These are phyloP conservation scores for Termitomyces sp. DNA, from an alignment of 768 basidiomycete genomes.

Conservation along the genomic window DNA sequence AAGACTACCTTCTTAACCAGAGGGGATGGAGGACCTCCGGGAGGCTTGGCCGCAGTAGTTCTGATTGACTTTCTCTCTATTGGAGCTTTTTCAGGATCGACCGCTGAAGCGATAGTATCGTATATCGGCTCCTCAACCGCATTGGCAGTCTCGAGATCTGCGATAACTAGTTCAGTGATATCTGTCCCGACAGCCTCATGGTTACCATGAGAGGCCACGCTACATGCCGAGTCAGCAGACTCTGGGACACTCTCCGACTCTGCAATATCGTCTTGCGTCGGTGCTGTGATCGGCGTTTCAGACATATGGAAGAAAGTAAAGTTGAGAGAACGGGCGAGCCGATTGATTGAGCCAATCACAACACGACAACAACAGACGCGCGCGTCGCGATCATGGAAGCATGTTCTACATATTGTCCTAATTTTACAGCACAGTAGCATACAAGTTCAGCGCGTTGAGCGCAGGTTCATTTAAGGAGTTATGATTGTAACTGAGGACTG, in stretches of 20 bases:
- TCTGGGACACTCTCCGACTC: constrained; percentile 9
- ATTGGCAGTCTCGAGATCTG: constrained; percentile 12
- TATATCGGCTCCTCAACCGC: constrained; percentile 17
- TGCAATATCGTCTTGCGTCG: constrained; percentile 13
- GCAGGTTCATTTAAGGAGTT: constrained; percentile 71
- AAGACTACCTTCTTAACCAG: constrained; percentile 60
- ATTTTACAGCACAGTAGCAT: constrained; percentile 30
- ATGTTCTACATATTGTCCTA: neutral
- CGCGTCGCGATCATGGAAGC: constrained; percentile 17
- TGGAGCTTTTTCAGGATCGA: constrained; percentile 19
- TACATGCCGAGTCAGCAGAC: constrained; percentile 12
- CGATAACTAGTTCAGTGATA: constrained; percentile 13
- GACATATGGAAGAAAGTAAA: constrained; percentile 20
- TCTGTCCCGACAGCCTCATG: constrained; percentile 21
- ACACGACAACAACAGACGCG: constrained; percentile 29
- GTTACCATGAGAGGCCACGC: constrained; percentile 21
- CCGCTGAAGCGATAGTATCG: constrained; percentile 19
- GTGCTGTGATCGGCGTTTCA: constrained; percentile 14
- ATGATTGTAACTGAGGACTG: constrained; percentile 83
- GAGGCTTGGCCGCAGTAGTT: constrained; percentile 37
- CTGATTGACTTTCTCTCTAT: constrained; percentile 35
- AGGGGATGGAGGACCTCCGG: constrained; percentile 44
- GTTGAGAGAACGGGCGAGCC: neutral
- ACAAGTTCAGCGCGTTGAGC: constrained; percentile 68
- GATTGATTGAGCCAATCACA: constrained; percentile 17